Evolutionary conservation across 306 rosid species (phyloP).

Genomic region (Vicia sativa): DNA sequence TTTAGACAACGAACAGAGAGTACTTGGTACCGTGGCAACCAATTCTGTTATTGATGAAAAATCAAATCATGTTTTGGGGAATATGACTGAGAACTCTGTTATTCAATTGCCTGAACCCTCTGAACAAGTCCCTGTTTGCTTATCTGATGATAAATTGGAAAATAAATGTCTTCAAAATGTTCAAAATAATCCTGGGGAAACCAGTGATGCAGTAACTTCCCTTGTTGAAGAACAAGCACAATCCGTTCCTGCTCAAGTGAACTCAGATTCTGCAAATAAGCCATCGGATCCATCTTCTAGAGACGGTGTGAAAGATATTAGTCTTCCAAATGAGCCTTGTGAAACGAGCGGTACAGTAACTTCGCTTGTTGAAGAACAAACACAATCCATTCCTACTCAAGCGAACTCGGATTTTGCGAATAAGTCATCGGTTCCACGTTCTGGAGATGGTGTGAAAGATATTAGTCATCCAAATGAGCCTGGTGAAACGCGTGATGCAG

Average conservation of each 20-base stretch:
- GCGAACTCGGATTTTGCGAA: too few species aligned
- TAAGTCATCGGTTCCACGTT: too few species aligned
- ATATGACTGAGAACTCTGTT: conserved; percentile 41
- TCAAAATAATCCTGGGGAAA: conserved; percentile 4
- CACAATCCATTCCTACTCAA: too few species aligned
- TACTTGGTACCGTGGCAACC: conserved; percentile 34
- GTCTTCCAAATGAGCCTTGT: too few species aligned
- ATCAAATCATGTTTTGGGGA: conserved; percentile 41
- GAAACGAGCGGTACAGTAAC: too few species aligned
- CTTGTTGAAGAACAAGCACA: background rate
- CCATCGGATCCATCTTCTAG: too few species aligned
- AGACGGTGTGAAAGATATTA: too few species aligned
- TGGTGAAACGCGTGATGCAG: too few species aligned
- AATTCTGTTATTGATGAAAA: conserved; percentile 35
- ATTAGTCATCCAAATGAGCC: too few species aligned
- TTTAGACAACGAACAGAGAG: conserved; percentile 45
- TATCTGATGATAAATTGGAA: conserved; percentile 3
- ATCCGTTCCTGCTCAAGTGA: background rate
- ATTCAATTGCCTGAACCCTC: conserved; percentile 36
- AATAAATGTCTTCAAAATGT: conserved; percentile 1
- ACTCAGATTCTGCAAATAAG: background rate
- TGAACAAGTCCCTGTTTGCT: conserved; percentile 25
- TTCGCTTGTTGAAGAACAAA: too few species aligned
- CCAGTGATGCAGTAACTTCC: background rate
- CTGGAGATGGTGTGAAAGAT: too few species aligned